Base-by-base conservation (phyloP, 2,329 filamentous ascomycete genomes). In the Elsinoe australis region DNA sequence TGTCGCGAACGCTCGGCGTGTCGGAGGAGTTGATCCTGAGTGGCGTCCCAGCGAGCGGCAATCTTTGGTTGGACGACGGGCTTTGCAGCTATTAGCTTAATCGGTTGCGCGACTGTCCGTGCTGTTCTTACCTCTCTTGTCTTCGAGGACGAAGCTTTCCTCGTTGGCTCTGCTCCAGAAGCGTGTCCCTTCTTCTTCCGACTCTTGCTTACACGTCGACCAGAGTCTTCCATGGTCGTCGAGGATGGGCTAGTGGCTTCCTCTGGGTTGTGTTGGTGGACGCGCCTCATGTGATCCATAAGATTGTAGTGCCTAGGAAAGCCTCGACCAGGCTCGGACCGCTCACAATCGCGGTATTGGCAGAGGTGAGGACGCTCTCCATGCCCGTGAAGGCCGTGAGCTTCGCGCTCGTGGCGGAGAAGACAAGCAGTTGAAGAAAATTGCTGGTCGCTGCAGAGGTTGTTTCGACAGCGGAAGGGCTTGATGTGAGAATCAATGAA, bases 271-370 rank as follows among this genome's bases (percentile, higher is more conserved):
- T 76, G 79, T 55, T 79, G 76, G 59, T 96, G 90, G 5, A 95
- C 89, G 53, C 90, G 83, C 70, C 87, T 87, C 89, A 95, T 95
- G 74, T 96, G 90, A 69, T 96, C 90, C 66, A 85, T 82, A 47
- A 95, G 78, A 69, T 96, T 96, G 87, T 92, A 96, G 59, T 89
- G 83, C 59, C 90, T 83, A 29, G 89, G 90, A 62, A 96, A 96
- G 58, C 90, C 90, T 64, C 90, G 87, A 58, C 87, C 88, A 18
- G 78, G 72, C 26, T 83, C 73, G 50, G 87, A 81, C 55, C 90
- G 83, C 61, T 95, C 88, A 61, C 90, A 96, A 53, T 86, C 87
- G 21, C 83, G 75, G 66, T 90, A 92, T 51, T 82, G 79, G 77
- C 90, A 96, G 45, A 92, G 78, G 64, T 90, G 89, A 10, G 90